Evolutionary conservation across 805 yeast species (phyloP), one percentile per base, ranked within the genome.

Genomic region (Wickerhamiella sorbophila): DNA sequence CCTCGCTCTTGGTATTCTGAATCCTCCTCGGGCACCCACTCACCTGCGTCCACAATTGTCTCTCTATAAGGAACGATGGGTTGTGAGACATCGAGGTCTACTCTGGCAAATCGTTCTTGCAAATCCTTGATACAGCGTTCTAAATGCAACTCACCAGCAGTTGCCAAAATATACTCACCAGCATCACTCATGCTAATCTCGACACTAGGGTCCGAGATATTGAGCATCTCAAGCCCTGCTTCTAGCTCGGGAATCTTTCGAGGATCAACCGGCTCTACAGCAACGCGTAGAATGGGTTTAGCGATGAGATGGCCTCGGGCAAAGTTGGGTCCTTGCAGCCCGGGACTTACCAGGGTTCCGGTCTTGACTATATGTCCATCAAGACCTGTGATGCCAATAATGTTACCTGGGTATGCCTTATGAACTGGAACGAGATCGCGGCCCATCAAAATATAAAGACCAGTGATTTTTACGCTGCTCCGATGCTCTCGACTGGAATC

Each of bases 41-140:
- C 77, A 9, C 71, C 59, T 4, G 65, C 63, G 3, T 61, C 60
- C 14, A 73, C 60, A 38, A 84, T 75, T 0, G 96, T 83, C 58
- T 91, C 99, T 47, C 94, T 66, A 57, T 80, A 91, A 9, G 98
- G 97, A 49, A 91, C 93, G 18, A 82, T 88, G 0, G 98, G 97
- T 53, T 84, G 82, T 21, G 95, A 88, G 26, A 78, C 74, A 3
- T 80, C 74, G 9, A 91, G 77, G 39, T 85, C 95, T 51, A 86
- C 74, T 10, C 87, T 86, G 0, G 97, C 96, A 69, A 86, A 91
- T 51, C 97, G 68, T 53, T 84, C 95, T 42, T 72, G 75, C 54
- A 91, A 64, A 62, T 91, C 99, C 54, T 85, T 86, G 50, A 91
- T 60, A 60, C 98, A 91, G 55, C 98, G 72, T 55, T 91, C 99